Evolutionary conservation across 78 protist species (phyloP).

Genomic region (Dictyostelium intermedium): DNA sequence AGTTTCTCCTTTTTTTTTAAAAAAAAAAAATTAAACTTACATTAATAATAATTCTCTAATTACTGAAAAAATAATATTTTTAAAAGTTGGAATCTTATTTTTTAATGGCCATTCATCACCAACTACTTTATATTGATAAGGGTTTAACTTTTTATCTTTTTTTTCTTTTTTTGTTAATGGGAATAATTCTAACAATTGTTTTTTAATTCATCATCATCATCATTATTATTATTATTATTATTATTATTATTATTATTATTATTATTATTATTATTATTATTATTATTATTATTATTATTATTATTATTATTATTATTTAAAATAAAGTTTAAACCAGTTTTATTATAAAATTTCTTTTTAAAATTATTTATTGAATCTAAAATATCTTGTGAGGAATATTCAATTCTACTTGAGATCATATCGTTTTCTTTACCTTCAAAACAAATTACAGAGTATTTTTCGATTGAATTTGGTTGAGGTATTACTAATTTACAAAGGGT

Average conservation of each 20-base stretch:
- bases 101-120: neutral
- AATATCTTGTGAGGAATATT: neutral
- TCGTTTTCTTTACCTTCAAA: constrained; percentile 29
- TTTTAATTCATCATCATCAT: too few relatives aligned
- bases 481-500: constrained; percentile 10
- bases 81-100: constrained; percentile 28
- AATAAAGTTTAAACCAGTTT: neutral
- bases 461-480: constrained; percentile 20
- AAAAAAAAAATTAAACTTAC: neutral
- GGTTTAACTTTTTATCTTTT: neutral
- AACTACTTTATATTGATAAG: neutral
- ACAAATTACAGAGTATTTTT: neutral
- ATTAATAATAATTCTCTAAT: constrained; percentile 9
- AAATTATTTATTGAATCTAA: neutral
- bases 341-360: neutral
- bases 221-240: neutral
- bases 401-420: neutral
- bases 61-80: neutral
- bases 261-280: neutral
- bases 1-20: too few relatives aligned
- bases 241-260: neutral
- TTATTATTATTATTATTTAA: neutral
- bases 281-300: neutral
- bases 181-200: neutral
- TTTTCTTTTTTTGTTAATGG: neutral